These are phyloP conservation scores for Schizosaccharomyces osmophilus DNA, from an alignment of 805 yeast species.

Conservation along the genomic window DNA sequence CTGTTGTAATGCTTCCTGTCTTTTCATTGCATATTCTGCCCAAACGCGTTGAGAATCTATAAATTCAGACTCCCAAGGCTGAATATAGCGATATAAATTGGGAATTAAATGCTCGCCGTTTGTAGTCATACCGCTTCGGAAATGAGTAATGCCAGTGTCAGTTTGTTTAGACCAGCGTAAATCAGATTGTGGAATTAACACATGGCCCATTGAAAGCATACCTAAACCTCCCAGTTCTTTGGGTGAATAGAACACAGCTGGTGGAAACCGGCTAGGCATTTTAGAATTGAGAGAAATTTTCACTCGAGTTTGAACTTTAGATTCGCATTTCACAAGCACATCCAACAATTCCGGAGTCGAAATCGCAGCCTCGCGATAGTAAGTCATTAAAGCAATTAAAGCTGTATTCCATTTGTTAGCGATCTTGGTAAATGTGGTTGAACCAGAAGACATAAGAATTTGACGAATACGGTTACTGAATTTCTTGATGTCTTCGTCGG, in stretches of 20 bases:
- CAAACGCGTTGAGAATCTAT: slow-evolving; percentile 85
- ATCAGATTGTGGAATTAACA: slow-evolving; percentile 81
- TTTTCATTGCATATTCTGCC: slow-evolving; percentile 84
- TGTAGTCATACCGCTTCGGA: slow-evolving; percentile 80
- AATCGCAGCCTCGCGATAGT: slow-evolving; percentile 79
- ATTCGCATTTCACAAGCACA: slow-evolving; percentile 68
- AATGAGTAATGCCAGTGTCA: slow-evolving; percentile 81
- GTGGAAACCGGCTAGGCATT: slow-evolving; percentile 97
- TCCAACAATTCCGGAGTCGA: slow-evolving; percentile 60
- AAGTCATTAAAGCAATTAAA: slow-evolving; percentile 58
- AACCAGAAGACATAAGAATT: slow-evolving; percentile 82
- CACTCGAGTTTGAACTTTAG: slow-evolving; percentile 78
- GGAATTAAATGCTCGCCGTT: slow-evolving; percentile 57
- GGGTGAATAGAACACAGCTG: slow-evolving; percentile 94
- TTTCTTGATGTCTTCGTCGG: slow-evolving; percentile 51
- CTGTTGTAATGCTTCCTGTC: slow-evolving; percentile 66
- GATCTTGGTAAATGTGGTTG: slow-evolving; percentile 80
- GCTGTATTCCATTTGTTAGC: slow-evolving; percentile 95
- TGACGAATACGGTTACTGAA: slow-evolving; percentile 73
- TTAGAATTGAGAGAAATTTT: slow-evolving; percentile 88
- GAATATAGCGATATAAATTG: slow-evolving; percentile 72
- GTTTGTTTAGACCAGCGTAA: slow-evolving; percentile 78
- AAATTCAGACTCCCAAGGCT: slow-evolving; percentile 93
- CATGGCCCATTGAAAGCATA: slow-evolving; percentile 91
- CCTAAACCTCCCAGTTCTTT: slow-evolving; percentile 94